These are phyloP conservation scores for Boeremia exigua DNA, from an alignment of 2,329 filamentous ascomycete species.

Conservation along the genomic window DNA sequence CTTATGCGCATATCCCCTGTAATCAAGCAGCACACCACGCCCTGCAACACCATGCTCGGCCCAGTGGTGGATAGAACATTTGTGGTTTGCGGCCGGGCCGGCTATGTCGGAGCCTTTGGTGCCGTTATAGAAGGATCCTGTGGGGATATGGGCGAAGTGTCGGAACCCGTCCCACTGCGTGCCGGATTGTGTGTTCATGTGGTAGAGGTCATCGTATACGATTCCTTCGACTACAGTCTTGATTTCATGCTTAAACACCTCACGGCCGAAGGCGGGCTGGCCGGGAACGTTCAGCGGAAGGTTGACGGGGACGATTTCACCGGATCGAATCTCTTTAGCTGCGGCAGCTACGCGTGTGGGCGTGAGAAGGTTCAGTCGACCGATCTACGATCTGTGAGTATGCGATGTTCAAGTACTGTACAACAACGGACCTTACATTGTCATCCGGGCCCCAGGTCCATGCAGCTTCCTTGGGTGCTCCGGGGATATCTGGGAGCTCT, in stretches of 20 bases:
- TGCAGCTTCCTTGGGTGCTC: conserved; percentile 61
- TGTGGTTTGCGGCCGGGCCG: conserved; percentile 50
- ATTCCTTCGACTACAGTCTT: conserved; percentile 48
- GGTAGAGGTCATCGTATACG: conserved; percentile 53
- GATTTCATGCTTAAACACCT: conserved; percentile 62
- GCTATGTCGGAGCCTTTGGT: conserved; percentile 51
- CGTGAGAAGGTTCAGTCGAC: conserved; percentile 63
- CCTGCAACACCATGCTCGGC: conserved; percentile 54
- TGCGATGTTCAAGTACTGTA: not conserved
- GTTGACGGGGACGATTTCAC: conserved; percentile 63
- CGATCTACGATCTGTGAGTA: conserved; percentile 45
- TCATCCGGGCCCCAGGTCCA: conserved; percentile 68
- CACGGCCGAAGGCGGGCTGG: conserved; percentile 60
- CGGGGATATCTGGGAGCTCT: conserved; percentile 59
- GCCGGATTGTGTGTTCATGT: conserved; percentile 53
- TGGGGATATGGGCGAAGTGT: conserved; percentile 51
- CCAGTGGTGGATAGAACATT: conserved; percentile 55
- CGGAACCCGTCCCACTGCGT: conserved; percentile 57
- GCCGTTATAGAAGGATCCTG: conserved; percentile 51
- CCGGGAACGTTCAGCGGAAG: conserved; percentile 60
- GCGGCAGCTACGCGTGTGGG: conserved; percentile 61
- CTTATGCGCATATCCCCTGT: conserved; percentile 50
- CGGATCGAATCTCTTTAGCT: conserved; percentile 60
- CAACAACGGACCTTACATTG: conserved; percentile 42
- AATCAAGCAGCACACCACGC: conserved; percentile 54